phyloP scores from a whole-genome alignment of 2,329 filamentous ascomycete genomes.

The Cladosporium sp. region DNA sequence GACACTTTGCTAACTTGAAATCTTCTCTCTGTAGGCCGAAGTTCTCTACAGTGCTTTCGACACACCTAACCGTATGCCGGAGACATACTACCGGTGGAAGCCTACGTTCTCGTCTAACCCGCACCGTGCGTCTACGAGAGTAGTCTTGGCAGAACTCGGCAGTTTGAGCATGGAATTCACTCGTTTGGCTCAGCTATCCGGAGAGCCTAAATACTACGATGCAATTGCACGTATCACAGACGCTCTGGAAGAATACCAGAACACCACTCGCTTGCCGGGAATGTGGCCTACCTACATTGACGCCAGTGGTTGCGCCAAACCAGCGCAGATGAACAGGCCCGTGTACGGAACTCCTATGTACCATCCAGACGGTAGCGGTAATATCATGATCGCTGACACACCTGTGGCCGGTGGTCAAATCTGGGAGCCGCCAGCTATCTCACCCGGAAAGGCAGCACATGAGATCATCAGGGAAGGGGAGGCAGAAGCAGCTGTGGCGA shows the following conservation, averaged over 20 bases:
- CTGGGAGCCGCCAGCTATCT: neutral
- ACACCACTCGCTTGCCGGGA: conserved; percentile 69
- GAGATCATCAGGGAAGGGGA: conserved; percentile 14
- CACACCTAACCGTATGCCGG: conserved; percentile 90
- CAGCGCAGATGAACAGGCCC: conserved; percentile 26
- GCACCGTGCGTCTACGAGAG: conserved; percentile 60
- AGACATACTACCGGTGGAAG: conserved; percentile 77
- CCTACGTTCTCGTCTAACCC: conserved; percentile 65
- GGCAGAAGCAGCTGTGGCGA: conserved; percentile 4
- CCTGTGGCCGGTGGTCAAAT: conserved; percentile 19
- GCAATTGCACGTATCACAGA: conserved; percentile 84
- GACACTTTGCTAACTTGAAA: too few species aligned
- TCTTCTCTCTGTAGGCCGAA: conserved; percentile 45
- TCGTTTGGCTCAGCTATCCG: conserved; percentile 80
- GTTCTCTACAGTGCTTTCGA: conserved; percentile 83
- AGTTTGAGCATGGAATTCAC: conserved; percentile 88
- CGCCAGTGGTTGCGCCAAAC: conserved; percentile 72
- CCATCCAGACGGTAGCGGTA: conserved; percentile 28
- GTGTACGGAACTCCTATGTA: conserved; percentile 9
- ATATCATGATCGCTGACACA: conserved; percentile 24
- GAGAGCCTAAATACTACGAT: conserved; percentile 82
- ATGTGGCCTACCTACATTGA: conserved; percentile 80
- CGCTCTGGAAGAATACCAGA: conserved; percentile 74
- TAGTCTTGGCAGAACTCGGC: conserved; percentile 69
- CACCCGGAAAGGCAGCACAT: conserved; percentile 6